phyloP scores from a whole-genome alignment of 805 yeast species.

The Cyberlindnera xishuangbannaensis region DNA sequence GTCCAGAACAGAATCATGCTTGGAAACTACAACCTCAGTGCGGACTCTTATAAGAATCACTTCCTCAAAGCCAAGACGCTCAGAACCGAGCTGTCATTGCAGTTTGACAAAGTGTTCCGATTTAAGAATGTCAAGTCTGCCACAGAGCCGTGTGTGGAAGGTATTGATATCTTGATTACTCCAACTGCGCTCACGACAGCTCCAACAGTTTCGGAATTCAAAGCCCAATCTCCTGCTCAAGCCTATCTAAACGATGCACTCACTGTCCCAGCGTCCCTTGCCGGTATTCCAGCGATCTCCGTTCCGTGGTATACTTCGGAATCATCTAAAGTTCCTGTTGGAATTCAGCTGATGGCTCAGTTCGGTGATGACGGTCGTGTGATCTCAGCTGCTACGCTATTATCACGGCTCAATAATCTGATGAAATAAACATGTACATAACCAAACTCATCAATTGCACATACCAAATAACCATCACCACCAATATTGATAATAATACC shows the following conservation, averaged over 20 bases:
- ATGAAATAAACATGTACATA: background rate
- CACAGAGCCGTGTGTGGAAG: conserved; percentile 21
- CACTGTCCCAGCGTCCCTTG: conserved; percentile 86
- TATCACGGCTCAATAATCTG: conserved; percentile 21
- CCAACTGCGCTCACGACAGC: conserved; percentile 66
- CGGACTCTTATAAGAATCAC: conserved; percentile 65
- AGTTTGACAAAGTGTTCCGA: conserved; percentile 61
- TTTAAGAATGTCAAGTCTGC: conserved; percentile 37
- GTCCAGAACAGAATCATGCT: conserved; percentile 77
- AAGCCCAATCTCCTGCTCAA: conserved; percentile 42
- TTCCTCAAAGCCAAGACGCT: conserved; percentile 69
- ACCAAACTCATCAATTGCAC: too few species aligned
- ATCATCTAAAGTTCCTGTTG: conserved; percentile 34
- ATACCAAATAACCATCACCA: too few species aligned
- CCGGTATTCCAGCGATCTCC: conserved; percentile 83
- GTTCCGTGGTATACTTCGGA: conserved; percentile 46
- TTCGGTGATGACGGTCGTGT: conserved; percentile 66
- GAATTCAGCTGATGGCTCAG: conserved; percentile 82
- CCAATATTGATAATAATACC: too few species aligned
- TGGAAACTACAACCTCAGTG: conserved; percentile 81
- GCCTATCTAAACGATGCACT: conserved; percentile 77
- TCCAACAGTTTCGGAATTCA: conserved; percentile 45
- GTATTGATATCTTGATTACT: conserved; percentile 64
- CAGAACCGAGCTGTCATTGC: conserved; percentile 53
- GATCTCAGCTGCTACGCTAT: conserved; percentile 6